Evolutionary conservation across 208 protist genomes (phyloP).

Genomic region (Trichomonas gallinae): DNA sequence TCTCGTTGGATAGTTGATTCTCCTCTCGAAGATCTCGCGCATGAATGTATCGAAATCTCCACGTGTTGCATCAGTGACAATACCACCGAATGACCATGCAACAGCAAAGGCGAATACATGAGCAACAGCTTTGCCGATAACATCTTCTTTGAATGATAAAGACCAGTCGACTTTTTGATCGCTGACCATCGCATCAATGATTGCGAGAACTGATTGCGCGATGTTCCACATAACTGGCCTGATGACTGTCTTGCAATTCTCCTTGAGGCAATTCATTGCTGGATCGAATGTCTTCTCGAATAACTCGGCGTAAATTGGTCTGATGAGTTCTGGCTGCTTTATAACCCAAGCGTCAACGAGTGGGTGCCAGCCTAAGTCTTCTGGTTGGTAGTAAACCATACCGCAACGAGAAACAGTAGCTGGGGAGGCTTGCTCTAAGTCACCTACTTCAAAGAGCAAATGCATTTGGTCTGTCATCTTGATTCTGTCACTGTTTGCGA

Average conservation of each 20-base stretch:
- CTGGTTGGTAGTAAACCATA: constrained; percentile 84
- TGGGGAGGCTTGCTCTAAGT: constrained; percentile 82
- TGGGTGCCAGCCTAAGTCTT: constrained; percentile 66
- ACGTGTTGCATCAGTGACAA: constrained; percentile 60
- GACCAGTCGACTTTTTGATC: neutral
- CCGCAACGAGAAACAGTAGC: constrained; percentile 93
- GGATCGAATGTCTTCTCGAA: neutral
- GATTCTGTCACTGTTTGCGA: constrained; percentile 83
- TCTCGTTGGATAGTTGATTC: constrained; percentile 15
- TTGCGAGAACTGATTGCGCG: neutral
- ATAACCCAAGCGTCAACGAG: neutral
- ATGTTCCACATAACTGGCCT: constrained; percentile 4
- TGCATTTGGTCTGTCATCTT: constrained; percentile 65
- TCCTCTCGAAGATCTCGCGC: constrained; percentile 19
- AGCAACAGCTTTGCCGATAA: neutral
- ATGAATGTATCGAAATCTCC: constrained; percentile 59
- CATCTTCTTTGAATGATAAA: neutral
- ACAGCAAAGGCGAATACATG: constrained; percentile 59
- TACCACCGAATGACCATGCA: constrained; percentile 82
- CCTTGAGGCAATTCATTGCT: neutral
- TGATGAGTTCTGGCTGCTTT: neutral
- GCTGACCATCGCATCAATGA: neutral
- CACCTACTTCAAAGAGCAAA: constrained; percentile 93
- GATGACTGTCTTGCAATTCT: constrained; percentile 1
- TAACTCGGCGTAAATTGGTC: neutral